Conservation (phyloP, 495 filamentous ascomycete species). For the Penicillium robsamsonii region DNA sequence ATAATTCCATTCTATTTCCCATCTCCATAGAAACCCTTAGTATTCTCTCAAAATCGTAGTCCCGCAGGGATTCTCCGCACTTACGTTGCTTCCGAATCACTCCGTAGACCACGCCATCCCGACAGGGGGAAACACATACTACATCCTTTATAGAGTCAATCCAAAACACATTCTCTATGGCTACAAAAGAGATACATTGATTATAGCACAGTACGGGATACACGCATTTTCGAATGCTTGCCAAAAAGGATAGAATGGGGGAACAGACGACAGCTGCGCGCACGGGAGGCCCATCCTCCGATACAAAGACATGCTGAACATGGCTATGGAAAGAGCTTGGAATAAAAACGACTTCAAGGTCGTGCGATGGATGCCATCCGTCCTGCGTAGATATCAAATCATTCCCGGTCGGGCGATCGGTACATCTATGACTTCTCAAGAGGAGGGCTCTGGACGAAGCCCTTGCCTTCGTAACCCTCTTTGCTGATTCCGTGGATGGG, state of each 20-base stretch:
- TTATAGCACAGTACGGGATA: slow-evolving; percentile 54
- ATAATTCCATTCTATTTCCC: background rate
- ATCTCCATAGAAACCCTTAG: background rate
- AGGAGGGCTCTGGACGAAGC: slow-evolving; percentile 73
- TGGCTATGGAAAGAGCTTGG: slow-evolving; percentile 17
- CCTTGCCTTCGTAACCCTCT: slow-evolving; percentile 76
- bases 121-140: background rate
- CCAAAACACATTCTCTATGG: slow-evolving; percentile 35
- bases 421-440: slow-evolving; percentile 40
- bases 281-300: slow-evolving; percentile 11
- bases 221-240: slow-evolving; percentile 43
- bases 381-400: slow-evolving; percentile 21
- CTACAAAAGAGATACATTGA: slow-evolving; percentile 52
- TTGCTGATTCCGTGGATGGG: slow-evolving; percentile 81
- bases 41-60: slow-evolving; percentile 5
- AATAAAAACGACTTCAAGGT: background rate
- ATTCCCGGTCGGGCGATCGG: slow-evolving; percentile 24
- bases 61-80: slow-evolving; percentile 34
- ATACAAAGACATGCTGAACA: slow-evolving; percentile 10
- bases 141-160: slow-evolving; percentile 3
- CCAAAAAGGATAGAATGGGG: slow-evolving; percentile 34
- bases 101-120: slow-evolving; percentile 21
- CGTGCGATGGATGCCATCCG: slow-evolving; percentile 8
- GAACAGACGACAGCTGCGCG: slow-evolving; percentile 18
- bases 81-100: slow-evolving; percentile 30